These are phyloP conservation scores for Ustilago lituana DNA, from an alignment of 1,284 basidiomycete species.

Conservation along the genomic window DNA sequence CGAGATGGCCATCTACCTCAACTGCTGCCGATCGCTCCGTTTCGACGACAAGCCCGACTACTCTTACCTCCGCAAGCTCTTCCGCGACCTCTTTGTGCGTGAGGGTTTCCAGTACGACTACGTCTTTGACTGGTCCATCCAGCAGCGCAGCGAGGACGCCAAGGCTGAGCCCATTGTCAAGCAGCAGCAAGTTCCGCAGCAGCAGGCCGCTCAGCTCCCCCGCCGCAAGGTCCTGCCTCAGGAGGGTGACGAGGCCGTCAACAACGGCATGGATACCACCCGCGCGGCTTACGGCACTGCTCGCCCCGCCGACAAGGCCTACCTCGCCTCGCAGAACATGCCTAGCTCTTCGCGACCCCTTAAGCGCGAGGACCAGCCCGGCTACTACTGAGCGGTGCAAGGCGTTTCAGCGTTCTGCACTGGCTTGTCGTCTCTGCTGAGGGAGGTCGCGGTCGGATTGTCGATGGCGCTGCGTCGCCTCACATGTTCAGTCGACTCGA, in stretches of 20 bases:
- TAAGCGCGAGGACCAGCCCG: constrained; percentile 50
- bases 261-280: constrained; percentile 54
- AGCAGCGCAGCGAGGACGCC: constrained; percentile 62
- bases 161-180: constrained; percentile 49
- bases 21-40: constrained; percentile 68
- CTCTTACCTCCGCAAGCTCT: constrained; percentile 67
- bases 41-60: constrained; percentile 68
- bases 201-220: constrained; percentile 59
- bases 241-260: constrained; percentile 49
- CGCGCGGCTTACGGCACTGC: constrained; percentile 49
- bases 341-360: constrained; percentile 42
- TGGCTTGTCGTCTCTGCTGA: neutral
- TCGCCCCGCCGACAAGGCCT: constrained; percentile 47
- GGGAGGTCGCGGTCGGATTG: neutral
- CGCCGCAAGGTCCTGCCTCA: constrained; percentile 64
- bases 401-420: constrained; percentile 3
- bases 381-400: constrained; percentile 40
- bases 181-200: constrained; percentile 46
- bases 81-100: constrained; percentile 68
- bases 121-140: constrained; percentile 68
- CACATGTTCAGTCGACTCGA: neutral
- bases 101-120: constrained; percentile 68
- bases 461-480: neutral
- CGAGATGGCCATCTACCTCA: constrained; percentile 68
- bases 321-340: constrained; percentile 47